These are phyloP conservation scores for Clitocybe nebularis DNA, from an alignment of 1,284 basidiomycete genomes.

Conservation along the genomic window DNA sequence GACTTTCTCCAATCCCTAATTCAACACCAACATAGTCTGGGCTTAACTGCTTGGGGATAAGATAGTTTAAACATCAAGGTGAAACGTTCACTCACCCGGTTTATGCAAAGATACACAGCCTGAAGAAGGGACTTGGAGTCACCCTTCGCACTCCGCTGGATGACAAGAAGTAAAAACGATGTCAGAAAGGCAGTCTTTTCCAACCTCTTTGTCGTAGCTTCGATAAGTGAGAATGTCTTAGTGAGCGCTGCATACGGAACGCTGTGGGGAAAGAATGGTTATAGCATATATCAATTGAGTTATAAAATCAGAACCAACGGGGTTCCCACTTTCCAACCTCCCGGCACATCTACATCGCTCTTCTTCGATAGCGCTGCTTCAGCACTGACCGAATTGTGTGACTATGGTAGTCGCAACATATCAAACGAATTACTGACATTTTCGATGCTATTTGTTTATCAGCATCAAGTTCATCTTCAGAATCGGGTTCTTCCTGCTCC, in stretches of 20 bases:
- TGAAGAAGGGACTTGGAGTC: constrained; percentile 76
- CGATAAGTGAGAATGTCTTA: constrained; percentile 86
- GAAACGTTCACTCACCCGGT: constrained; percentile 59
- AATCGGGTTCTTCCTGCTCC: constrained; percentile 43
- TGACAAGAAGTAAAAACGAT: constrained; percentile 85
- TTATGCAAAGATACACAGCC: constrained; percentile 95
- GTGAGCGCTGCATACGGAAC: constrained; percentile 94
- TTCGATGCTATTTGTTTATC: constrained; percentile 47
- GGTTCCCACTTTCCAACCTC: constrained; percentile 85
- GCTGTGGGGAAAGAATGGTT: constrained; percentile 34
- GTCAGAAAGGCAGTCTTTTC: constrained; percentile 92
- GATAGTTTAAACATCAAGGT: constrained; percentile 3
- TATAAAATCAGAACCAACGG: constrained; percentile 53
- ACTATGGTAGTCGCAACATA: constrained; percentile 1
- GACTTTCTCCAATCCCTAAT: constrained; percentile 93
- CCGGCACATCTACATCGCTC: constrained; percentile 73
- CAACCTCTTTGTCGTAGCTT: constrained; percentile 92
- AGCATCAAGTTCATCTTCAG: constrained; percentile 37
- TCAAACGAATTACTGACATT: constrained; percentile 42
- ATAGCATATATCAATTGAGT: neutral
- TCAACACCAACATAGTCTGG: constrained; percentile 97
- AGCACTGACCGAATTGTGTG: constrained; percentile 47
- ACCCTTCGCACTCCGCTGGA: constrained; percentile 73
- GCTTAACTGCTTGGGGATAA: constrained; percentile 57
- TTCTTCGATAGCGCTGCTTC: constrained; percentile 62